Evolutionary conservation across 805 yeast species (phyloP).

Genomic region (Saturnispora sekii): DNA sequence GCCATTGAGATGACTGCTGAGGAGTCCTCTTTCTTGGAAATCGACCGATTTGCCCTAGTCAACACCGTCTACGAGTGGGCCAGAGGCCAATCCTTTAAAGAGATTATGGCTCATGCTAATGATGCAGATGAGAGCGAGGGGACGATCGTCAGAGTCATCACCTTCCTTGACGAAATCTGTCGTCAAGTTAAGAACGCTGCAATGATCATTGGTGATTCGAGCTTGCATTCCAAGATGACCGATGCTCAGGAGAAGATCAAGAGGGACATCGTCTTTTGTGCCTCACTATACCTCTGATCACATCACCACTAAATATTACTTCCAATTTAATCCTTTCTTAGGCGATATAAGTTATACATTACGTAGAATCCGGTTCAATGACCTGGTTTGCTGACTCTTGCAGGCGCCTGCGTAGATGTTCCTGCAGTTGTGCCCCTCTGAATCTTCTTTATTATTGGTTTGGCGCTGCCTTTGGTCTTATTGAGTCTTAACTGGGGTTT

Average conservation of each 20-base stretch:
- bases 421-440: constrained; percentile 12
- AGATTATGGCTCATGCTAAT: constrained; percentile 78
- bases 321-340: neutral
- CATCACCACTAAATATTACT: neutral
- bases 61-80: constrained; percentile 99
- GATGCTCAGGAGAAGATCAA: constrained; percentile 91
- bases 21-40: constrained; percentile 74
- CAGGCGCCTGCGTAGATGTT: constrained; percentile 1
- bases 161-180: constrained; percentile 89
- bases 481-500: constrained; percentile 25
- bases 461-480: constrained; percentile 26
- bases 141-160: constrained; percentile 90
- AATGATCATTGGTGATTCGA: constrained; percentile 85
- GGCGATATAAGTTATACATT: neutral
- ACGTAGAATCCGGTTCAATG: neutral
- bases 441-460: constrained; percentile 20
- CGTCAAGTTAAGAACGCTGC: constrained; percentile 93
- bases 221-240: constrained; percentile 80
- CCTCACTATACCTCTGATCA: constrained; percentile 68
- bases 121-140: constrained; percentile 73
- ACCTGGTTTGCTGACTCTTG: constrained; percentile 11
- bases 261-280: constrained; percentile 95
- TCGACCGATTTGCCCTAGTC: constrained; percentile 80
- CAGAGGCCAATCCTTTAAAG: constrained; percentile 82
- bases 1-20: constrained; percentile 74